phyloP scores from a whole-genome alignment of 805 yeast species.

The Kurtzmaniella cleridarum region DNA sequence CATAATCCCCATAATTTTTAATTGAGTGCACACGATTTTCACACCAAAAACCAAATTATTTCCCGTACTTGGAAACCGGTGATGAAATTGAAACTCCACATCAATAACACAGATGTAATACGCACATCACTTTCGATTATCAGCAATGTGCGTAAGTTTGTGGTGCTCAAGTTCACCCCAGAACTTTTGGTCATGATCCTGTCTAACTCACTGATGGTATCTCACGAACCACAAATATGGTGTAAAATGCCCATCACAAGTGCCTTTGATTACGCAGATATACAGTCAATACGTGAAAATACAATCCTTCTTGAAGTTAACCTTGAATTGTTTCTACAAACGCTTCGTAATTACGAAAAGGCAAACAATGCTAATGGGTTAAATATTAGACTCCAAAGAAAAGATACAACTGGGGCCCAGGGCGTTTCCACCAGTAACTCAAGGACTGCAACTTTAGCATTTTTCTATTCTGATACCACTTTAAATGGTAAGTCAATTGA shows the following conservation, averaged over 20 bases:
- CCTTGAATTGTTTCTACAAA: constrained; percentile 54
- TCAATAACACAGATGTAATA: constrained; percentile 14
- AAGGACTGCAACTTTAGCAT: constrained; percentile 47
- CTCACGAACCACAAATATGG: constrained; percentile 65
- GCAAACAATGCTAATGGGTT: constrained; percentile 44
- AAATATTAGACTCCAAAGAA: constrained; percentile 46
- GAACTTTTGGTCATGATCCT: constrained; percentile 46
- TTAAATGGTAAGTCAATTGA: constrained; percentile 41
- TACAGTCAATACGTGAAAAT: constrained; percentile 48
- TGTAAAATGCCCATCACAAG: constrained; percentile 43
- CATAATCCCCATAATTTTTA: too few relatives aligned
- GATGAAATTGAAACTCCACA: constrained; percentile 18
- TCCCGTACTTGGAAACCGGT: too few relatives aligned
- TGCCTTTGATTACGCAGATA: constrained; percentile 46
- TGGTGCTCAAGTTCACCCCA: constrained; percentile 53
- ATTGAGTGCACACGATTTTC: too few relatives aligned
- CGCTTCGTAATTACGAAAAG: constrained; percentile 50
- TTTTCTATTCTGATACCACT: constrained; percentile 48
- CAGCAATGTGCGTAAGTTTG: constrained; percentile 47
- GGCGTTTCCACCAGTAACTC: constrained; percentile 21
- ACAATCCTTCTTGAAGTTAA: constrained; percentile 57
- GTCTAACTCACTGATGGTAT: constrained; percentile 32
- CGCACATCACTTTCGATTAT: constrained; percentile 43
- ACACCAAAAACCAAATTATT: too few relatives aligned
- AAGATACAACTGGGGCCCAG: constrained; percentile 24